These are phyloP conservation scores for Flaveria bidentis DNA, from an alignment of 129 eudicot genomes.

Conservation along the genomic window DNA sequence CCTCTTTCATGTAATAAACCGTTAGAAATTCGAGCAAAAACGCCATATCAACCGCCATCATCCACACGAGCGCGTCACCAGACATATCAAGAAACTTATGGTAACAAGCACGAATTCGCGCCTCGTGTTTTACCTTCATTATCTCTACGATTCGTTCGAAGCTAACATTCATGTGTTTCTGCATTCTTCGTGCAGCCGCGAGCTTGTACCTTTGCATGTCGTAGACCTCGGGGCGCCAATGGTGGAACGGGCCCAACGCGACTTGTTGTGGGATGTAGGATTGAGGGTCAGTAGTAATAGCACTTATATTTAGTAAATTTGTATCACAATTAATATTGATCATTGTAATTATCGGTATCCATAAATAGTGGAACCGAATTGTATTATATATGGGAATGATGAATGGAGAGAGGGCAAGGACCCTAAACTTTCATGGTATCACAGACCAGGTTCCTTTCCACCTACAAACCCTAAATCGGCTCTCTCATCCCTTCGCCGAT, in stretches of 20 bases:
- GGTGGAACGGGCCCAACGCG: constrained; percentile 72
- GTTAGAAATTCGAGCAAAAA: constrained; percentile 56
- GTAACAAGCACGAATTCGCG: constrained; percentile 49
- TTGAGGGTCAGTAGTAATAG: constrained; percentile 38
- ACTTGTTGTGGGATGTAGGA: constrained; percentile 57
- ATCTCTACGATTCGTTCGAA: constrained; percentile 39
- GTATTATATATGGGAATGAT: no score
- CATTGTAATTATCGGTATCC: no score
- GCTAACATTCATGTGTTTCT: constrained; percentile 22
- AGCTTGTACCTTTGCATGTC: constrained; percentile 43
- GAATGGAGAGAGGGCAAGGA: no score
- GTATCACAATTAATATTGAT: no score
- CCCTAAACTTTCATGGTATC: no score
- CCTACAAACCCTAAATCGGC: no score
- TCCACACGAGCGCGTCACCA: constrained; percentile 57
- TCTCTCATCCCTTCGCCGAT: no score
- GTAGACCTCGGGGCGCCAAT: constrained; percentile 41
- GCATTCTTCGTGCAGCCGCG: constrained; percentile 39
- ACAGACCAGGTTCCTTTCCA: no score
- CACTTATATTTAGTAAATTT: no score
- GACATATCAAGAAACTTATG: constrained; percentile 49
- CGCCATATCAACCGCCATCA: constrained; percentile 59
- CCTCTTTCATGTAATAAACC: constrained; percentile 36
- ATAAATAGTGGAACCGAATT: no score
- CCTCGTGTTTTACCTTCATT: constrained; percentile 30